Percentiles rank a stretch among this genome's conserved stretches.
These are phyloP conservation scores for Talaromyces proteolyticus DNA, from an alignment of 495 filamentous ascomycete species.

Conservation along the genomic window DNA sequence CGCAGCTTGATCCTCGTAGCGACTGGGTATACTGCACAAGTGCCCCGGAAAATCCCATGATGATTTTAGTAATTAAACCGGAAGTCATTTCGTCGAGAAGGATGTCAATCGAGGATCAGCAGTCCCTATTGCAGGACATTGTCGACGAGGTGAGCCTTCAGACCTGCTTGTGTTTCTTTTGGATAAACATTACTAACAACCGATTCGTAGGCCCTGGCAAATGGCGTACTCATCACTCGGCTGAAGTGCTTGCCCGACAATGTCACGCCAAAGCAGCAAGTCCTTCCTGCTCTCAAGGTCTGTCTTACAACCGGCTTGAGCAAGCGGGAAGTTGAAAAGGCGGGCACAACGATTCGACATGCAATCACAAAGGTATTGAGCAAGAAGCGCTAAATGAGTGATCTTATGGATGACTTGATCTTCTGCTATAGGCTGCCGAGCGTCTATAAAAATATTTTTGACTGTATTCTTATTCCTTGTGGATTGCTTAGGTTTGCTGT, in stretches of 20 bases:
- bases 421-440: too few species aligned
- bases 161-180: neutral
- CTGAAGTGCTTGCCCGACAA: conserved; percentile 70
- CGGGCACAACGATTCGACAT: conserved; percentile 80
- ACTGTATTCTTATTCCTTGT: neutral
- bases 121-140: conserved; percentile 78
- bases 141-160: conserved; percentile 81
- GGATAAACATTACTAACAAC: conserved; percentile 8
- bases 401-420: neutral
- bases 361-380: conserved; percentile 85
- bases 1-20: conserved; percentile 84
- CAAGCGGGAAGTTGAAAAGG: conserved; percentile 92
- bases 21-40: conserved; percentile 89
- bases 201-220: conserved; percentile 56
- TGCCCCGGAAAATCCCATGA: conserved; percentile 75
- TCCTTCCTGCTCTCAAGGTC: conserved; percentile 79
- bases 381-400: conserved; percentile 40
- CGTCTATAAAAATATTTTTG: too few species aligned
- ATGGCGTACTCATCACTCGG: conserved; percentile 82
- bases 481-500: neutral
- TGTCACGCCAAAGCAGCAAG: conserved; percentile 55
- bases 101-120: conserved; percentile 68
- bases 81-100: conserved; percentile 70
- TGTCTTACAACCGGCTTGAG: conserved; percentile 82
- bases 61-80: conserved; percentile 78